phyloP scores from a whole-genome alignment of 2,329 filamentous ascomycete genomes.

The Ramichloridium luteum region DNA sequence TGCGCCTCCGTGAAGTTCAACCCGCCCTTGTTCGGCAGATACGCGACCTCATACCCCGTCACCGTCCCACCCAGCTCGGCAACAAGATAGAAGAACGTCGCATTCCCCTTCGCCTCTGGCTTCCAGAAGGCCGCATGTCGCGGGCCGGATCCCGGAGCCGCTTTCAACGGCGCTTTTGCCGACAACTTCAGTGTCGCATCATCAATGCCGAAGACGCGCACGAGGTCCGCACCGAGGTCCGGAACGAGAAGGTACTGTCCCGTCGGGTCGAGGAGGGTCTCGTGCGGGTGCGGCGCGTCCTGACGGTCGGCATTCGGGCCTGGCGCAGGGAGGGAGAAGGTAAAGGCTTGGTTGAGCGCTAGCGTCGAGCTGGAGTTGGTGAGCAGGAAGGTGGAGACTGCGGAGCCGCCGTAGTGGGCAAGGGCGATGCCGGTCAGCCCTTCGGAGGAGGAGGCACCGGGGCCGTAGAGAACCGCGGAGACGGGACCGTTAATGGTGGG shows the following conservation, averaged over 20 bases:
- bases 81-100: slow-evolving; percentile 28
- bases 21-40: slow-evolving; percentile 30
- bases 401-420: slow-evolving; percentile 30
- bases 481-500: slow-evolving; percentile 30
- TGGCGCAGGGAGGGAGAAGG: slow-evolving; percentile 19
- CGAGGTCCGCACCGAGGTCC: slow-evolving; percentile 27
- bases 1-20: slow-evolving; percentile 36
- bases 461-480: slow-evolving; percentile 29
- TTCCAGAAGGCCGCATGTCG: slow-evolving; percentile 27
- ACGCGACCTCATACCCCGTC: slow-evolving; percentile 36
- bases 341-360: slow-evolving; percentile 25
- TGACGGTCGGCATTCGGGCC: slow-evolving; percentile 23
- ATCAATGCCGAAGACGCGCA: slow-evolving; percentile 24
- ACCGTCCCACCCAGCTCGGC: slow-evolving; percentile 42
- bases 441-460: too few relatives aligned
- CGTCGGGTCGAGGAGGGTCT: slow-evolving; percentile 27
- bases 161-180: slow-evolving; percentile 16
- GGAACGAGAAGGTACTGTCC: slow-evolving; percentile 27
- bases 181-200: slow-evolving; percentile 16
- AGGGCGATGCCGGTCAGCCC: slow-evolving; percentile 28
- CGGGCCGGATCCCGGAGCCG: slow-evolving; percentile 23
- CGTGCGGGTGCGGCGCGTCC: slow-evolving; percentile 25
- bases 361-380: slow-evolving; percentile 36
- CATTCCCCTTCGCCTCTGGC: slow-evolving; percentile 16
- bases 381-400: slow-evolving; percentile 34